A percentile compares a stretch with the other conserved stretches of the same genome.
Evolutionary conservation across 1,284 basidiomycete genomes (phyloP).

Genomic region (Microbotryum saponariae): DNA sequence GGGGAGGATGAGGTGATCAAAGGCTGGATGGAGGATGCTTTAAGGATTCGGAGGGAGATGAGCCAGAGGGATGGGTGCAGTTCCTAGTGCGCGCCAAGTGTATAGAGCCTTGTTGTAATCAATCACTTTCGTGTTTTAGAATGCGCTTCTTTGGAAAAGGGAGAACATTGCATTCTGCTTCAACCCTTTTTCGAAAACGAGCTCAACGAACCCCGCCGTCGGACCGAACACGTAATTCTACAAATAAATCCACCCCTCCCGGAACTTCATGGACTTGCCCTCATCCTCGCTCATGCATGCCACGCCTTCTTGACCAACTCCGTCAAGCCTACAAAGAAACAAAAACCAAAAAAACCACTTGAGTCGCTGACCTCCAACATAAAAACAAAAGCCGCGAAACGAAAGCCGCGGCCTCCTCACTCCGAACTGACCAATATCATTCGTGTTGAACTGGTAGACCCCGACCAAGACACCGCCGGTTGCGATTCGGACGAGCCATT

Average conservation of each 20-base stretch:
- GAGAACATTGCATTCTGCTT: too few species aligned
- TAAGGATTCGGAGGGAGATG: slow-evolving; percentile 10
- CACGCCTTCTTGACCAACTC: slow-evolving; percentile 61
- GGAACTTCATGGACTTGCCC: too few species aligned
- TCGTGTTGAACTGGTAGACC: slow-evolving; percentile 94
- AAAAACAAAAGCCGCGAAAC: neutral
- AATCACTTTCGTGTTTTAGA: too few species aligned
- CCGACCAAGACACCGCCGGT: slow-evolving; percentile 83
- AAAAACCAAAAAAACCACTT: slow-evolving; percentile 1
- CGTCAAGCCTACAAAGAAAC: slow-evolving; percentile 52
- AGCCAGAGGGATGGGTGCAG: neutral
- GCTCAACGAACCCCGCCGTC: too few species aligned
- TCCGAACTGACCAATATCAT: slow-evolving; percentile 70
- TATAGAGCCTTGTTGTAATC: too few species aligned
- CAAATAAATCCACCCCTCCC: too few species aligned
- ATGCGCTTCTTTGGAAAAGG: too few species aligned
- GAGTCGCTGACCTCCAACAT: neutral
- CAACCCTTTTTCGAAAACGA: too few species aligned
- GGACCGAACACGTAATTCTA: too few species aligned
- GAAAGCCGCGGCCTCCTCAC: neutral
- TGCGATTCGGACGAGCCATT: slow-evolving; percentile 67
- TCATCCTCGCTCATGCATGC: slow-evolving; percentile 44
- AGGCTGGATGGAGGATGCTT: slow-evolving; percentile 12
- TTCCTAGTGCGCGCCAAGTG: too few species aligned
- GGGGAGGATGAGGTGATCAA: slow-evolving; percentile 9